Evolutionary conservation across 805 yeast species (phyloP).

Genomic region (Pichia membranifaciens): DNA sequence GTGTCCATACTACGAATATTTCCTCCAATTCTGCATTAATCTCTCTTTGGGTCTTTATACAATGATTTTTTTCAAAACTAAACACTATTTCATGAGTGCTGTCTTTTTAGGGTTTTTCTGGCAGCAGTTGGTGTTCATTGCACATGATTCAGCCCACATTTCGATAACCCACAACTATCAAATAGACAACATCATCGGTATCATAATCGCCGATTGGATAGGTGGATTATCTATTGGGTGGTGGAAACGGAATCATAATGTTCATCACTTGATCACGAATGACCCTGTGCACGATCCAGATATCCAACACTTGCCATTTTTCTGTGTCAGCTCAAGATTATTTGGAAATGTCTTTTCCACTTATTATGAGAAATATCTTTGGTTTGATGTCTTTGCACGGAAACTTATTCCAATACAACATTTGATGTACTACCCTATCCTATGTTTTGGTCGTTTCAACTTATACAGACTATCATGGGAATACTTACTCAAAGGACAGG

Average conservation of each 20-base stretch:
- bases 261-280: slow-evolving; percentile 87
- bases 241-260: slow-evolving; percentile 94
- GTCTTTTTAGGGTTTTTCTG: slow-evolving; percentile 65
- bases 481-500: slow-evolving; percentile 66
- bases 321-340: slow-evolving; percentile 72
- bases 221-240: slow-evolving; percentile 92
- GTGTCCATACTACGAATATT: slow-evolving; percentile 70
- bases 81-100: slow-evolving; percentile 52
- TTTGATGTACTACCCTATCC: slow-evolving; percentile 68
- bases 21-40: slow-evolving; percentile 62
- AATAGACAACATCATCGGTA: slow-evolving; percentile 68
- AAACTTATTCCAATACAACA: slow-evolving; percentile 57
- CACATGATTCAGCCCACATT: slow-evolving; percentile 87
- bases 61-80: slow-evolving; percentile 40
- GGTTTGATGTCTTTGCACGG: slow-evolving; percentile 64
- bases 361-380: slow-evolving; percentile 61
- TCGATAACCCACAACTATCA: slow-evolving; percentile 77
- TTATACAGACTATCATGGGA: slow-evolving; percentile 77
- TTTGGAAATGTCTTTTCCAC: slow-evolving; percentile 72
- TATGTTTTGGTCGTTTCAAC: slow-evolving; percentile 81
- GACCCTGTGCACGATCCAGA: slow-evolving; percentile 94
- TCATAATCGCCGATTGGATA: slow-evolving; percentile 63
- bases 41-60: slow-evolving; percentile 45
- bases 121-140: slow-evolving; percentile 87
- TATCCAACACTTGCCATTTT: slow-evolving; percentile 87